These are phyloP conservation scores for Omphalotus guepiniiformis DNA, from an alignment of 768 basidiomycete genomes.

Conservation along the genomic window DNA sequence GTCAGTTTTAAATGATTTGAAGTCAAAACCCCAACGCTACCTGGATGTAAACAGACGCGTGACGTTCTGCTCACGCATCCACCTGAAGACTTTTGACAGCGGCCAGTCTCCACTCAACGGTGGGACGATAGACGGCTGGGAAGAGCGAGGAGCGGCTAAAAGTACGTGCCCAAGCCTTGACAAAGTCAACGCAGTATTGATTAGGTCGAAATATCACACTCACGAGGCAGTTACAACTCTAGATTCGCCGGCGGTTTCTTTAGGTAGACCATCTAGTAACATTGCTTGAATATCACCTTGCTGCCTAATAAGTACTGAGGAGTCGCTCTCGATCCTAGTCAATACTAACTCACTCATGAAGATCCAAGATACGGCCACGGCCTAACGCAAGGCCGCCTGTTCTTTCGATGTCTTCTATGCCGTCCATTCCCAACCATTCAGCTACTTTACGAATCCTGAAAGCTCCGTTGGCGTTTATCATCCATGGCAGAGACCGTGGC, in stretches of 20 bases:
- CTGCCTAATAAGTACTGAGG: slow-evolving; percentile 3
- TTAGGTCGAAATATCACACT: slow-evolving; percentile 12
- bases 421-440: slow-evolving; percentile 47
- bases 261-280: not conserved
- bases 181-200: slow-evolving; percentile 7
- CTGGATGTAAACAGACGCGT: slow-evolving; percentile 9
- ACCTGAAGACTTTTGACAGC: slow-evolving; percentile 34
- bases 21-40: no score
- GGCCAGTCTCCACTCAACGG: slow-evolving; percentile 40
- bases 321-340: not conserved
- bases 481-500: slow-evolving; percentile 46
- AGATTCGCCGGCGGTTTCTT: not conserved
- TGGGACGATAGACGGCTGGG: slow-evolving; percentile 37
- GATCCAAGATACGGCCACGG: slow-evolving; percentile 27
- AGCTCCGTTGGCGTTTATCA: slow-evolving; percentile 34
- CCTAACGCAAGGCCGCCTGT: slow-evolving; percentile 36
- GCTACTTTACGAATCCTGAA: slow-evolving; percentile 63
- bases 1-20: no score
- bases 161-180: slow-evolving; percentile 59
- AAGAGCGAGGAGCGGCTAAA: slow-evolving; percentile 32
- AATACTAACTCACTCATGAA: slow-evolving; percentile 29
- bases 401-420: slow-evolving; percentile 28
- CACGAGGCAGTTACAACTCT: slow-evolving; percentile 38
- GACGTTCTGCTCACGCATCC: slow-evolving; percentile 15
- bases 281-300: slow-evolving; percentile 9